Conservation (phyloP, 192 early-diverging fungal genomes). For the Gonapodya prolifera region DNA sequence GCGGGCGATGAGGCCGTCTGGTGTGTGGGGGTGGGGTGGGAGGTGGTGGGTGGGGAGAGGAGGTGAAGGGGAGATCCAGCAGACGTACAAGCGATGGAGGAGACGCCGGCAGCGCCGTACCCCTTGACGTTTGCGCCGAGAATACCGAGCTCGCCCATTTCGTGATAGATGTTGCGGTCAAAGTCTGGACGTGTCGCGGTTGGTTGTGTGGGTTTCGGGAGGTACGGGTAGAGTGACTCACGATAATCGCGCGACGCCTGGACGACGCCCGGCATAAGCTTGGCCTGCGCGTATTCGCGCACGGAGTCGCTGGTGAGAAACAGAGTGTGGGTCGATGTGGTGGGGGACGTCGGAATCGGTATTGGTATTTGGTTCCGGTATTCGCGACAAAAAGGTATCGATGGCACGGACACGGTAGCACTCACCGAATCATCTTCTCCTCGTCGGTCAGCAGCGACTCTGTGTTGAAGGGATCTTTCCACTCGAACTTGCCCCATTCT, state of each 20-base stretch:
- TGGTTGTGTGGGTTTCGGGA: not conserved
- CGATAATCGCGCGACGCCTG: slow-evolving; percentile 68
- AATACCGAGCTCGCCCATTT: slow-evolving; percentile 88
- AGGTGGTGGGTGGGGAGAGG: too few relatives aligned
- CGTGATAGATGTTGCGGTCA: slow-evolving; percentile 78
- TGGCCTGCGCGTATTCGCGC: slow-evolving; percentile 73
- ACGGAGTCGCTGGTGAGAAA: too few relatives aligned
- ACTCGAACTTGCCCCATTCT: too few relatives aligned
- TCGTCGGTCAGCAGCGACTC: slow-evolving; percentile 82
- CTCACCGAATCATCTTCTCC: slow-evolving; percentile 68
- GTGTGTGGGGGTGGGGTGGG: too few relatives aligned
- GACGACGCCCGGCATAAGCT: slow-evolving; percentile 72
- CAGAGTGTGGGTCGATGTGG: too few relatives aligned
- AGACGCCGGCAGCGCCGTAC: slow-evolving; percentile 94
- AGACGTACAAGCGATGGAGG: slow-evolving; percentile 91
- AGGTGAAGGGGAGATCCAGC: too few relatives aligned
- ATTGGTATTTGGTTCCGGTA: too few relatives aligned
- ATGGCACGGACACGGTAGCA: too few relatives aligned
- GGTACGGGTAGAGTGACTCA: not conserved
- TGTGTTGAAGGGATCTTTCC: slow-evolving; percentile 72
- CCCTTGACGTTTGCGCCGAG: slow-evolving; percentile 90
- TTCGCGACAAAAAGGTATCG: too few relatives aligned
- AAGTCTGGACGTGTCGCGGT: slow-evolving; percentile 43
- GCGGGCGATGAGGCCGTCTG: slow-evolving; percentile 89
- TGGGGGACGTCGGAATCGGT: too few relatives aligned